Evolutionary conservation across 225 moss, liverwort and hornwort species (phyloP), one percentile per base, ranked within the genome.

Genomic region (Pseudoscleropodium purum): DNA sequence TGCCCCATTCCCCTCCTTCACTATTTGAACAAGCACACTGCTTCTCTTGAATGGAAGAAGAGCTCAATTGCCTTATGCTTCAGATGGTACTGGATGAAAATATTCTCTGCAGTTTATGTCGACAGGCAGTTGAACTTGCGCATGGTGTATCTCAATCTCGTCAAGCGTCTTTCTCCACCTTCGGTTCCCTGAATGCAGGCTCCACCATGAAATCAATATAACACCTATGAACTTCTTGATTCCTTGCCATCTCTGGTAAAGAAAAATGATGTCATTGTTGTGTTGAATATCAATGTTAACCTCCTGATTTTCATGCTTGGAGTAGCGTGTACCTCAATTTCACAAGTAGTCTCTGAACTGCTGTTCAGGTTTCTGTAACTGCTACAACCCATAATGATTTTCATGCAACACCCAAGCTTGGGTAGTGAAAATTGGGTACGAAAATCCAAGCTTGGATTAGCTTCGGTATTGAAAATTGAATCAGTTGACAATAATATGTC

Each of bases 1-100:
- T 94, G 94, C 52, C 94, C 94, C 94, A 94, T 94, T 67, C 66
- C 57, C 64, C 61, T 80, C 37, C 64, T 77, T 81, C 45, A 54
- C 69, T 37, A 31, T 30, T 76, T 47, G 43, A 51, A 59, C 74
- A 39, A 79, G 87, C 72, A 57, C 59, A n/a, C 79, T 75, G 75
- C 88, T 90, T 62, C 59, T 78, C 52, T n/a, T n/a, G n/a, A 68
- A 43, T 14, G 47, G 41, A 68, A 75, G 49, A 26, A 31, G 82
- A 89, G 70, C 57, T 43, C 77, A 52, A 52, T 79, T 87, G 66
- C 63, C 77, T 89, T 56, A 70, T 37, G 69, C 56, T 34, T 89
- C 69, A 63, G 61, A 68, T 83, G 30, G 68, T 61, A 36, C 82
- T 82, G 16, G 5, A 60, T 52, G 36, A 69, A 87, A 72, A 6